Evolutionary conservation across 2,329 filamentous ascomycete genomes (phyloP).

Genomic region (Coniochaeta prunicola): DNA sequence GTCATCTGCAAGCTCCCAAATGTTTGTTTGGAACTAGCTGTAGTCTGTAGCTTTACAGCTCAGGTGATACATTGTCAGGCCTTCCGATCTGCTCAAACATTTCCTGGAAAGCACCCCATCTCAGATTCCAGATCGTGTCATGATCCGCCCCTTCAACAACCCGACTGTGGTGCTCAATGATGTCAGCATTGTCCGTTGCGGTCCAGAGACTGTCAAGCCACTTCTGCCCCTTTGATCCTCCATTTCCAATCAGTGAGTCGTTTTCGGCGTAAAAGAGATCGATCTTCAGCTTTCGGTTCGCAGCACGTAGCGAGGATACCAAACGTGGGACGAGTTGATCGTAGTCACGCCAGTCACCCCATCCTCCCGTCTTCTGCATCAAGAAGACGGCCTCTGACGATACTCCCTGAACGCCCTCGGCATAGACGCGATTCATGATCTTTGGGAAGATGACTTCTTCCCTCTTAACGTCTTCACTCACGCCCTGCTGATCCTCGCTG

Average conservation of each 20-base stretch:
- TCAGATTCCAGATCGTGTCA: constrained; percentile 16
- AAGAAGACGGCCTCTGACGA: constrained; percentile 20
- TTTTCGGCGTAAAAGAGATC: constrained; percentile 20
- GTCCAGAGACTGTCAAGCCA: constrained; percentile 23
- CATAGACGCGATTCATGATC: constrained; percentile 16
- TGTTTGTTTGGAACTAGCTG: too few relatives aligned
- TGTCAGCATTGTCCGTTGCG: constrained; percentile 1
- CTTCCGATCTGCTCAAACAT: constrained; percentile 10
- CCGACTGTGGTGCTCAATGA: constrained; percentile 15
- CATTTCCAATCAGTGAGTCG: constrained; percentile 20
- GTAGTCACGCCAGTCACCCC: constrained; percentile 20
- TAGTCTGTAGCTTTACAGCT: too few relatives aligned
- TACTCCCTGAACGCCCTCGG: constrained; percentile 16
- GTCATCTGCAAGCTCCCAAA: too few relatives aligned
- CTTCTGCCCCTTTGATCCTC: constrained; percentile 13
- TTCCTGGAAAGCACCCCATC: constrained; percentile 9
- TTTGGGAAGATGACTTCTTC: constrained; percentile 12
- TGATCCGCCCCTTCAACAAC: constrained; percentile 19
- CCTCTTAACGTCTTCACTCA: constrained; percentile 5
- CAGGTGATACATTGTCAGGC: neutral
- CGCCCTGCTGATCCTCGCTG: neutral
- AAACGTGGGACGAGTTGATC: constrained; percentile 19
- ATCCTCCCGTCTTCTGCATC: constrained; percentile 14
- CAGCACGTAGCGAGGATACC: constrained; percentile 10
- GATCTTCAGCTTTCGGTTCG: constrained; percentile 12